phyloP scores from a whole-genome alignment of 2,329 filamentous ascomycete genomes.

The Nectriaceae sp. region DNA sequence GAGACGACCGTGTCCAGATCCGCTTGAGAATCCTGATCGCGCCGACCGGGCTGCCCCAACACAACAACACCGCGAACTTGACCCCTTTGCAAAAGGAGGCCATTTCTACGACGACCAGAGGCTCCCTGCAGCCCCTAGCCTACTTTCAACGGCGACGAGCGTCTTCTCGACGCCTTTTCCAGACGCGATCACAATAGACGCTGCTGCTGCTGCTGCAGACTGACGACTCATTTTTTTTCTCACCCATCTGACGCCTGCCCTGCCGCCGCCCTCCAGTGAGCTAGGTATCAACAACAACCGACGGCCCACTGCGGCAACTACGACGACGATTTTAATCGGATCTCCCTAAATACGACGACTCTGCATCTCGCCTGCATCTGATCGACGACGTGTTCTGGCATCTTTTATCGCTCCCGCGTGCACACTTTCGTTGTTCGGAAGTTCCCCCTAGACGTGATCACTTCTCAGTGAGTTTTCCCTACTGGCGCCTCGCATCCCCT shows the following conservation, averaged over 20 bases:
- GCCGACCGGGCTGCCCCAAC: no score
- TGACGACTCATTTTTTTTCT: conserved; percentile 20
- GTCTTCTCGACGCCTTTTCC: not conserved
- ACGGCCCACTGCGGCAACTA: conserved; percentile 34
- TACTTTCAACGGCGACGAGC: not conserved
- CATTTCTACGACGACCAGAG: not conserved
- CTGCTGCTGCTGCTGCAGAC: conserved; percentile 3
- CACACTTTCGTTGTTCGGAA: conserved; percentile 20
- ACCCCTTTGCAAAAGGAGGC: no score
- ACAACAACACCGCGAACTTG: no score
- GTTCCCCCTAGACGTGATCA: conserved; percentile 38
- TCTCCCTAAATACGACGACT: not conserved
- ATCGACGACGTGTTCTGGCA: not conserved
- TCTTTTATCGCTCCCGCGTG: not conserved
- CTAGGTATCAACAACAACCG: conserved; percentile 29
- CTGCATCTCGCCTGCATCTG: not conserved
- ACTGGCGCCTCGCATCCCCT: not conserved
- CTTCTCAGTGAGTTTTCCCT: conserved; percentile 40
- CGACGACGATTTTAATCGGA: conserved; percentile 29
- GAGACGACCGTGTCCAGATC: no score
- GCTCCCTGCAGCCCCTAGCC: not conserved
- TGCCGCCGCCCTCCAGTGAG: conserved; percentile 22
- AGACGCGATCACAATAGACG: not conserved
- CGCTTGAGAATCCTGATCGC: no score
- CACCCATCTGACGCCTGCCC: conserved; percentile 23